phyloP scores from a whole-genome alignment of 192 early-diverging fungal genomes.

The Ambispora gerdemannii region DNA sequence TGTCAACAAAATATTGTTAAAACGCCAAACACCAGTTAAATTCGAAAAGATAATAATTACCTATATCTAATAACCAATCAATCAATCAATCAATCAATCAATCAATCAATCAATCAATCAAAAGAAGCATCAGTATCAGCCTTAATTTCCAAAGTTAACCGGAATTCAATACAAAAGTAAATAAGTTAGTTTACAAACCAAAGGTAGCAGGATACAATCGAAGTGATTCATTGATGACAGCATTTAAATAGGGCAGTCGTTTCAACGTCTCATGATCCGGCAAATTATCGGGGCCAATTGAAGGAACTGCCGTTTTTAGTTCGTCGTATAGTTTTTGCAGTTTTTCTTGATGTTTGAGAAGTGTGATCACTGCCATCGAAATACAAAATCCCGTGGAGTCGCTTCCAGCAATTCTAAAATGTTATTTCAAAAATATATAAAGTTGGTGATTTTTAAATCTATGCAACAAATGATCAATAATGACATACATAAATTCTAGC shows the following conservation, averaged over 20 bases:
- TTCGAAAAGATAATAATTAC: neutral
- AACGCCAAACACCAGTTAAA: neutral
- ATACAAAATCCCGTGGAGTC: slow-evolving; percentile 34
- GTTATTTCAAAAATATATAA: neutral
- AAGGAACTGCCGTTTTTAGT: slow-evolving; percentile 29
- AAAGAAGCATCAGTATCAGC: too few species aligned
- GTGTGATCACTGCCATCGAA: slow-evolving; percentile 33
- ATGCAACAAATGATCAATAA: neutral
- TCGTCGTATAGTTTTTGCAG: slow-evolving; percentile 29
- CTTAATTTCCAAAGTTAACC: neutral
- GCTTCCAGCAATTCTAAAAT: slow-evolving; percentile 34
- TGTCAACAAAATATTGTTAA: neutral
- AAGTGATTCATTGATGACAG: slow-evolving; percentile 57
- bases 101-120: neutral
- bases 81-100: too few species aligned
- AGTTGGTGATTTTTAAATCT: neutral
- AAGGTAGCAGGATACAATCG: slow-evolving; percentile 47
- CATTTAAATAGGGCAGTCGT: slow-evolving; percentile 50
- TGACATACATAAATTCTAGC: slow-evolving; percentile 15
- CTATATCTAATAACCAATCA: neutral
- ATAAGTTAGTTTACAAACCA: slow-evolving; percentile 3
- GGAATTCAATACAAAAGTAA: neutral
- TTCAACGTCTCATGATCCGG: slow-evolving; percentile 51
- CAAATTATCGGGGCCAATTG: slow-evolving; percentile 17
- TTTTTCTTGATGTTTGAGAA: slow-evolving; percentile 33